Percentiles rank a stretch among this genome's conserved stretches.
Conservation (phyloP, 108 stramenopile species). For the Ochromonas danica region DNA sequence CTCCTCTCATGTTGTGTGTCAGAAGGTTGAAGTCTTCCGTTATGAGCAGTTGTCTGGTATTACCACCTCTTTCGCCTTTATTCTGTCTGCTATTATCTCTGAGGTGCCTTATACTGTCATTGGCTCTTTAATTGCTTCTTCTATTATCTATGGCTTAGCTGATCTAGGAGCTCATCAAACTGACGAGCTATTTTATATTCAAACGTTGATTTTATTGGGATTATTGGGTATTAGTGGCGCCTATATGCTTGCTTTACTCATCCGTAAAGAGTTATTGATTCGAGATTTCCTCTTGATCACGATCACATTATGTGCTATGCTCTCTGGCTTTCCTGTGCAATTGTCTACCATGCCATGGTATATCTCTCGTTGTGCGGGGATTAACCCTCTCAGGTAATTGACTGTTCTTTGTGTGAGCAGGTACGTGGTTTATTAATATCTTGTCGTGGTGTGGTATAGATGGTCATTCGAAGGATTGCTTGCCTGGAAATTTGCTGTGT, state of each 20-base stretch:
- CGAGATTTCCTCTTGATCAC: conserved; percentile 29
- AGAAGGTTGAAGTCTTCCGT: conserved; percentile 9
- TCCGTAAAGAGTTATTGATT: conserved; percentile 2
- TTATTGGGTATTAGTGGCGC: neutral
- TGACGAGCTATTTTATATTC: conserved; percentile 8
- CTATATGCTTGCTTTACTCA: neutral
- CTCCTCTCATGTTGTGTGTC: conserved; percentile 5
- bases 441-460: neutral
- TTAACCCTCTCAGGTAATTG: conserved; percentile 22
- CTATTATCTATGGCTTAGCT: neutral
- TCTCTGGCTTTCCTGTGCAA: conserved; percentile 21
- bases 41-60: neutral
- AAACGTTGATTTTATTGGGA: neutral
- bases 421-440: neutral
- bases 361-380: neutral
- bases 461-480: conserved; percentile 27
- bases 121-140: neutral
- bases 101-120: conserved; percentile 29
- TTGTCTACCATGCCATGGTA: neutral
- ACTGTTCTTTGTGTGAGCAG: neutral
- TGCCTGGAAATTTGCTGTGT: neutral
- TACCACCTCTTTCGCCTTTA: neutral
- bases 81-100: neutral
- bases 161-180: neutral
- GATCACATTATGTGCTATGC: neutral